Conservation (phyloP, 2,329 filamentous ascomycete species). For the Phaeophleospora eucalypticola region DNA sequence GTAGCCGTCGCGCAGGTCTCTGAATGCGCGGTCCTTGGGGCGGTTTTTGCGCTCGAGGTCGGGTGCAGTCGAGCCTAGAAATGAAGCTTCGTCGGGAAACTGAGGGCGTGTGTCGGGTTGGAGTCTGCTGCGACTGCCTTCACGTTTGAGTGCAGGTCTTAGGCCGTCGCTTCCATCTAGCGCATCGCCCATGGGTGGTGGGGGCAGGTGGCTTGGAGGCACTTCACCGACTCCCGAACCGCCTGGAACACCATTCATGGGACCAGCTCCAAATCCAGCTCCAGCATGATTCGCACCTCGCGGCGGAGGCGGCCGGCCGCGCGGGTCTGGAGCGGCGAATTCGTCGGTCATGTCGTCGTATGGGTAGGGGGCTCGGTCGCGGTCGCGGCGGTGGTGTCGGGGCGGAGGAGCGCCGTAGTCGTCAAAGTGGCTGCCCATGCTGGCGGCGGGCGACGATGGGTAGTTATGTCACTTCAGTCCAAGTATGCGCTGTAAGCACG, state of each 20-base stretch:
- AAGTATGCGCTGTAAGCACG: too few species aligned
- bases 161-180: slow-evolving; percentile 11
- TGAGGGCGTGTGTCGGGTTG: slow-evolving; percentile 28
- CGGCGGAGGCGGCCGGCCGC: slow-evolving; percentile 8
- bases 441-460: too few species aligned
- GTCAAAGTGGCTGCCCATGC: slow-evolving; percentile 1
- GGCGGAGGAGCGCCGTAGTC: slow-evolving; percentile 3
- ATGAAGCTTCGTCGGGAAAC: slow-evolving; percentile 33
- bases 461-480: too few species aligned
- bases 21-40: slow-evolving; percentile 28
- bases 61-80: slow-evolving; percentile 27
- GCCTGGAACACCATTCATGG: background rate
- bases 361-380: slow-evolving; percentile 5
- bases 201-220: slow-evolving; percentile 27
- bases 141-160: slow-evolving; percentile 28
- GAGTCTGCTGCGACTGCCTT: slow-evolving; percentile 30
- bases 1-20: slow-evolving; percentile 35
- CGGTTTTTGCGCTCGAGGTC: slow-evolving; percentile 34
- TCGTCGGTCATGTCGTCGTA: background rate
- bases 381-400: slow-evolving; percentile 3
- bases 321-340: background rate
- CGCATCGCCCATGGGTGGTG: slow-evolving; percentile 31
- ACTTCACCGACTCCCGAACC: too few species aligned
- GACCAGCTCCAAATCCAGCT: slow-evolving; percentile 7
- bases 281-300: too few species aligned